phyloP scores from a whole-genome alignment of 768 basidiomycete species.

The Lentinula guzmanii region DNA sequence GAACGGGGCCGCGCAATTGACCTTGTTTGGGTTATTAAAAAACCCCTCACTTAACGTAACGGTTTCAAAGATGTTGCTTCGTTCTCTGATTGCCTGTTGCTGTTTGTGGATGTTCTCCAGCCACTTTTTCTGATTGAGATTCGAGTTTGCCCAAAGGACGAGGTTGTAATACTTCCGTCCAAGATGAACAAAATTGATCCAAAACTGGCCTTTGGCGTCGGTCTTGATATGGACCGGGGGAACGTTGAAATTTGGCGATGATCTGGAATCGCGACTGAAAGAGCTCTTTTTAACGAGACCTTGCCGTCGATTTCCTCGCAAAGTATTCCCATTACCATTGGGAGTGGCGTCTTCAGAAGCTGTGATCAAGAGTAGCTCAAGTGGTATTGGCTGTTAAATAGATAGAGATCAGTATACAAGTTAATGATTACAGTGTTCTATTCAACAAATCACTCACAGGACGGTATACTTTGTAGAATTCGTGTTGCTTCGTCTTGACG shows the following conservation, averaged over 20 bases:
- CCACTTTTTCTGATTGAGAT: conserved; percentile 88
- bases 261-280: conserved; percentile 29
- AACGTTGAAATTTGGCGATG: conserved; percentile 22
- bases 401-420: not conserved
- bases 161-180: conserved; percentile 90
- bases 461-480: conserved; percentile 90
- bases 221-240: conserved; percentile 49
- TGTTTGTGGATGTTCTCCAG: conserved; percentile 87
- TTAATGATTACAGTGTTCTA: not conserved
- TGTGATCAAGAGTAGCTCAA: conserved; percentile 83
- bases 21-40: conserved; percentile 78
- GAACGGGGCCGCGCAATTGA: conserved; percentile 86
- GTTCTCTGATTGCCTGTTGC: conserved; percentile 77
- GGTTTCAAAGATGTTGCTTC: conserved; percentile 84
- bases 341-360: conserved; percentile 59
- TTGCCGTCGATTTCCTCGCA: conserved; percentile 33
- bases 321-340: conserved; percentile 25
- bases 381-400: conserved; percentile 75
- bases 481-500: conserved; percentile 78
- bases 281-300: conserved; percentile 40
- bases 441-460: conserved; percentile 48
- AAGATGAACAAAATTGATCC: conserved; percentile 90
- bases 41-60: conserved; percentile 81
- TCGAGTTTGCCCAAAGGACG: conserved; percentile 86
- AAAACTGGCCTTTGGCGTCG: conserved; percentile 76